Evolutionary conservation across 2,329 filamentous ascomycete species (phyloP).

Genomic region (Rhinocladiella mackenziei): DNA sequence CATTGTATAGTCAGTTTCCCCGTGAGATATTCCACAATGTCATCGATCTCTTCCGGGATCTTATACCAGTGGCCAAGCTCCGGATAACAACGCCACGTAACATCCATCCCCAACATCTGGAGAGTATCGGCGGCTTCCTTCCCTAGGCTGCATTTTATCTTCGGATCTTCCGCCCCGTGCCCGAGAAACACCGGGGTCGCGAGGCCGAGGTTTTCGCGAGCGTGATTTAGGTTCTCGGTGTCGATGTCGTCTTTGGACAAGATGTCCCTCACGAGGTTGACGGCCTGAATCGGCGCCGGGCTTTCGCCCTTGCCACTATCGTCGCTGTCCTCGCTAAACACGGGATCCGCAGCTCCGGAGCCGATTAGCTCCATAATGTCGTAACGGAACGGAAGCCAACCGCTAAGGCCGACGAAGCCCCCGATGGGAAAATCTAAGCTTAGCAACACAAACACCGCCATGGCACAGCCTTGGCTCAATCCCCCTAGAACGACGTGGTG

Average conservation of each 20-base stretch:
- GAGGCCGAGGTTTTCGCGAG: constrained; percentile 12
- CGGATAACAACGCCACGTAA: constrained; percentile 42
- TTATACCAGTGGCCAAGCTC: constrained; percentile 49
- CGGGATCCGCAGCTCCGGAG: constrained; percentile 22
- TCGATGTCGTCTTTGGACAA: constrained; percentile 24
- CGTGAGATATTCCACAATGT: constrained; percentile 35
- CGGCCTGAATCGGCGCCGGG: constrained; percentile 28
- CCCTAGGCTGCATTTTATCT: constrained; percentile 31
- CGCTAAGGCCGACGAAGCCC: constrained; percentile 48
- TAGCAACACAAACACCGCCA: constrained; percentile 43
- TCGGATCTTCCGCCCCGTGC: constrained; percentile 42
- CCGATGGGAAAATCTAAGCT: constrained; percentile 38
- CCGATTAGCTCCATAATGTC: constrained; percentile 35
- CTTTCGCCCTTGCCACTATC: constrained; percentile 10
- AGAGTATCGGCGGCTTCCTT: constrained; percentile 34
- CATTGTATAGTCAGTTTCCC: constrained; percentile 5
- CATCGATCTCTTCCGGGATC: constrained; percentile 47
- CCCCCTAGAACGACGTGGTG: constrained; percentile 46
- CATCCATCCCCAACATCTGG: constrained; percentile 16
- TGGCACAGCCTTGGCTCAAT: constrained; percentile 53
- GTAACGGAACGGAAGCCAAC: constrained; percentile 42
- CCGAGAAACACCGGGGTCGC: constrained; percentile 44
- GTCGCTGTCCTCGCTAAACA: constrained; percentile 26
- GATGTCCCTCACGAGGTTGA: constrained; percentile 36
- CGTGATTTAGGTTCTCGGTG: constrained; percentile 7